These are phyloP conservation scores for Onygenales sp. DNA, from an alignment of 2,329 filamentous ascomycete species.

Conservation along the genomic window DNA sequence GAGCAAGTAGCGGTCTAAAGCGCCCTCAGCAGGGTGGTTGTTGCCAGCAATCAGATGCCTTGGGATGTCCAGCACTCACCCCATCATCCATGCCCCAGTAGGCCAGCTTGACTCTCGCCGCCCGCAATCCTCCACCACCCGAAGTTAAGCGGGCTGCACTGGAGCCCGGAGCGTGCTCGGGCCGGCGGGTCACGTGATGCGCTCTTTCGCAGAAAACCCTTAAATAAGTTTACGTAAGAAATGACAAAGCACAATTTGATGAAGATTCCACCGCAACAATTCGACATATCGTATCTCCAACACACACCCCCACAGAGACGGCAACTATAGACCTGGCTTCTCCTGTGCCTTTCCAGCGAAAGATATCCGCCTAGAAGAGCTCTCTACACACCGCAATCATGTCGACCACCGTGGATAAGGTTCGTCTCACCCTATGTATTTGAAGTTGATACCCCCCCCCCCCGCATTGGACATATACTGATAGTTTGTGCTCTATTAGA, in stretches of 20 bases:
- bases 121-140: background rate
- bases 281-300: background rate
- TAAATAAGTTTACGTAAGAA: background rate
- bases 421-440: constrained; percentile 29
- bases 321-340: background rate
- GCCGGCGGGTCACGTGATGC: background rate
- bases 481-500: constrained; percentile 44
- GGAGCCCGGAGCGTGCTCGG: background rate
- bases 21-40: background rate
- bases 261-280: background rate
- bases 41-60: background rate
- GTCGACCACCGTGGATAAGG: constrained; percentile 97
- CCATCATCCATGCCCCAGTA: background rate
- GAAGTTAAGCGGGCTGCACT: background rate
- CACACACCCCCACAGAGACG: background rate
- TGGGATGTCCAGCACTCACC: background rate
- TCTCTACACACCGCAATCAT: constrained; percentile 39
- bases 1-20: background rate
- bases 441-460: background rate
- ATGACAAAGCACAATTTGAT: background rate
- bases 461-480: constrained; percentile 14
- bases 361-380: background rate
- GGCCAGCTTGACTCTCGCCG: background rate
- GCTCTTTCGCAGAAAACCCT: background rate
- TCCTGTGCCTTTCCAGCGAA: background rate